Conservation (phyloP, 2,329 filamentous ascomycete genomes). For the Penicillium sp. region DNA sequence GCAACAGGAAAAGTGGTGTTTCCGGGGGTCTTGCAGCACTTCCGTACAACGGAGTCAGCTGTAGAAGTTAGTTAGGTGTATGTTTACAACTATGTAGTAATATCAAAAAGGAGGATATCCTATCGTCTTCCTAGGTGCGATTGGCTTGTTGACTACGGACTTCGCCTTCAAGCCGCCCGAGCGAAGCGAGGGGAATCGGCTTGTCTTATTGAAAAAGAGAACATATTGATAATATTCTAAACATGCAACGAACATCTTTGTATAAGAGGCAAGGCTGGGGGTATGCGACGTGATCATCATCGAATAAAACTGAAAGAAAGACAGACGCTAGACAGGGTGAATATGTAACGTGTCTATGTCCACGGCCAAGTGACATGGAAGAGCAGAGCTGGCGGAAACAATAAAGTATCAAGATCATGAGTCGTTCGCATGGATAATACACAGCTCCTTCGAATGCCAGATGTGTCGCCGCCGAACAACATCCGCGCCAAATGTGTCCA, state of each 20-base stretch:
- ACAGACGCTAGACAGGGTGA: not conserved
- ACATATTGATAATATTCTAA: not conserved
- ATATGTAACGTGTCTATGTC: not conserved
- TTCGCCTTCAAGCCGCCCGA: too few relatives aligned
- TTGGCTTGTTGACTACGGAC: too few relatives aligned
- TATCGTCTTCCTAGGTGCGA: too few relatives aligned
- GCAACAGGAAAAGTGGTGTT: too few relatives aligned
- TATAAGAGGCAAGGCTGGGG: constrained; percentile 50
- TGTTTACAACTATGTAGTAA: too few relatives aligned
- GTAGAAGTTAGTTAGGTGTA: too few relatives aligned
- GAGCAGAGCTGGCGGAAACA: not conserved
- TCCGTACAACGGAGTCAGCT: too few relatives aligned
- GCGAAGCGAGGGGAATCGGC: too few relatives aligned
- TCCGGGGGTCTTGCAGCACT: too few relatives aligned
- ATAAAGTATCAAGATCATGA: not conserved
- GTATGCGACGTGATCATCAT: constrained; percentile 12
- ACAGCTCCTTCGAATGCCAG: constrained; percentile 47
- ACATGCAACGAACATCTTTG: not conserved
- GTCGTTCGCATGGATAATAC: constrained; percentile 41
- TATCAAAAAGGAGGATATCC: too few relatives aligned
- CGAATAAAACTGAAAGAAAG: constrained; percentile 1
- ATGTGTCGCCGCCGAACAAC: constrained; percentile 41
- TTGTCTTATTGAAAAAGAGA: too few relatives aligned
- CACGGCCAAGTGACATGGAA: not conserved
- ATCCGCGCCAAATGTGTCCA: constrained; percentile 40